Base-by-base conservation (phyloP, 2,329 filamentous ascomycete species). In the Rugonectria rugulosa region DNA sequence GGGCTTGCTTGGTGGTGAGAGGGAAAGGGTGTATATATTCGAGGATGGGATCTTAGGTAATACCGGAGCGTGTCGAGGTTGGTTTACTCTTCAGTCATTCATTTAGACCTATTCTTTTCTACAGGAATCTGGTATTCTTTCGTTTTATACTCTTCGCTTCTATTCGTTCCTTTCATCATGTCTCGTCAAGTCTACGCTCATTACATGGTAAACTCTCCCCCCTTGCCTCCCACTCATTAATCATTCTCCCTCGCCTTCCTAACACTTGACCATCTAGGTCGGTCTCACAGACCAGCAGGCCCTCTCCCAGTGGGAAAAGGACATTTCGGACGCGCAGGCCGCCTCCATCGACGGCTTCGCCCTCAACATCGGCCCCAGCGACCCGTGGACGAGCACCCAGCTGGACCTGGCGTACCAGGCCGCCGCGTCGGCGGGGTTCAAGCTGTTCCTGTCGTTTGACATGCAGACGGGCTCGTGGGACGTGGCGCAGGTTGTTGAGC, bases 371-470 rank as follows among this genome's bases (percentile, higher is more conserved):
- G 74, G 72, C 3, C 68, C 72, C 15, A 52, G 36, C 1, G 72
- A 75, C 50, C 56, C 59, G 6, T 73, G 69, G 65, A 75, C 72
- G 4, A 14, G 53, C 7, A 56, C 61, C 3, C 72, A 74, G 59
- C 64, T 74, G 7, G 47, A 63, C 11, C 48, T 70, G 31, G 70
- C 71, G 51, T 68, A 65, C 60, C 64, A 61, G 3, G 68, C 66
- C 17, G 61, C 64, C 44, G 62, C 59, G 42, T 53, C 61, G 11
- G 61, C 59, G 2, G 48, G 43, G 15, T 63, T 77, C 61, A 69
- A 70, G 48, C 59, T 77, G 10, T 76, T 79, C 66, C 70, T 78
- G 49, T 77, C 74, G 2, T 78, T 79, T 46, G 76, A 78, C 66
- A 76, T 75, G 61, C 57, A 66, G 20, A 50, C 53, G 20, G 70